Percentiles rank a stretch among this genome's conserved stretches.
phyloP scores from a whole-genome alignment of 805 yeast genomes.

The Maudiozyma pseudohumilis region DNA sequence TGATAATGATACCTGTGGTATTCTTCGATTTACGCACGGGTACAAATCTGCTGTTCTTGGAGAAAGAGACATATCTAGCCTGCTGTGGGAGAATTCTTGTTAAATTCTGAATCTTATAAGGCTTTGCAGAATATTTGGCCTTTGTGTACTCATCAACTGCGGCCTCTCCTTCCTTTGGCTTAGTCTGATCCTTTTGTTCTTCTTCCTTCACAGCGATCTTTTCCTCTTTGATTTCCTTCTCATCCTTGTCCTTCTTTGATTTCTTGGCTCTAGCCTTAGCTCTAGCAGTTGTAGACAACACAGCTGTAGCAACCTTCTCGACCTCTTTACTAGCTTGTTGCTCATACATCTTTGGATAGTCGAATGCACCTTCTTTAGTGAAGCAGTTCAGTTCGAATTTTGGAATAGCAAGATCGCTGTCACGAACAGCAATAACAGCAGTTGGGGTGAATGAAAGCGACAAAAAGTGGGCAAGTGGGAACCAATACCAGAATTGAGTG shows the following conservation, averaged over 20 bases:
- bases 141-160: conserved; percentile 27
- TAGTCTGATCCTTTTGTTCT: conserved; percentile 5
- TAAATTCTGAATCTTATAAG: conserved; percentile 67
- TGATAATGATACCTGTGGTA: conserved; percentile 58
- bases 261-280: conserved; percentile 86
- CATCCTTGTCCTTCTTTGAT: conserved; percentile 44
- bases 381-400: conserved; percentile 73
- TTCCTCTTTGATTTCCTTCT: conserved; percentile 31
- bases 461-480: conserved; percentile 88
- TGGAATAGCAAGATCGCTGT: conserved; percentile 75
- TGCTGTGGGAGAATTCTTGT: conserved; percentile 87
- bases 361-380: conserved; percentile 68
- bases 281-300: conserved; percentile 82
- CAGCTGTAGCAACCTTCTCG: conserved; percentile 87
- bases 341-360: conserved; percentile 82
- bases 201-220: not conserved
- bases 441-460: conserved; percentile 90
- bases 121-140: conserved; percentile 48
- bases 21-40: conserved; percentile 76
- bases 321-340: conserved; percentile 72
- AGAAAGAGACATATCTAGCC: conserved; percentile 69
- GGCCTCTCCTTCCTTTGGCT: conserved; percentile 16
- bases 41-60: conserved; percentile 61
- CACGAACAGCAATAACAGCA: conserved; percentile 71
- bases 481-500: conserved; percentile 97